phyloP scores from a whole-genome alignment of 2,329 filamentous ascomycete species.

The Chalaropsis thielavioides region DNA sequence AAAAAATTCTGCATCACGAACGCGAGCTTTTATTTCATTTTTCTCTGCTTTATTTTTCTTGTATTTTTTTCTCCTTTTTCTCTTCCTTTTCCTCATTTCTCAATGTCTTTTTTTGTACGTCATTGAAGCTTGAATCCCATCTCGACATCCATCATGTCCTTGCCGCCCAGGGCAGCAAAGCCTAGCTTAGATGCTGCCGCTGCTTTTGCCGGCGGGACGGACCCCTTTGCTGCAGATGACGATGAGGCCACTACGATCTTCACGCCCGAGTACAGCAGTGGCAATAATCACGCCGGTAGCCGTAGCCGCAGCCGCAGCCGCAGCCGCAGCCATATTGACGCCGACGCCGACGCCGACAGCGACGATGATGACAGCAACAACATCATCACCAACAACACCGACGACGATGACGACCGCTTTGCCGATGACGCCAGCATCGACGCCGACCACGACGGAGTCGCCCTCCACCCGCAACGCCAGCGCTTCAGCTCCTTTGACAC shows the following conservation, averaged over 20 bases:
- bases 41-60: neutral
- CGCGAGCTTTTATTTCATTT: neutral
- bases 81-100: neutral
- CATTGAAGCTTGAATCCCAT: neutral
- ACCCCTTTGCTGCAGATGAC: slow-evolving; percentile 8
- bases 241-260: neutral
- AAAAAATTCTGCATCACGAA: neutral
- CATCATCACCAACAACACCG: neutral
- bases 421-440: slow-evolving; percentile 13
- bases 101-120: neutral
- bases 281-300: no score
- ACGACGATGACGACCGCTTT: slow-evolving; percentile 7
- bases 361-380: neutral
- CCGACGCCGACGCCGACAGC: neutral
- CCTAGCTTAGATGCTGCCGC: slow-evolving; percentile 14
- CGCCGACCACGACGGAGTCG: neutral
- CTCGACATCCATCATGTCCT: slow-evolving; percentile 9
- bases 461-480: slow-evolving; percentile 31
- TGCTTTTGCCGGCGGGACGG: slow-evolving; percentile 16
- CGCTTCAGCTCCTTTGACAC: slow-evolving; percentile 75
- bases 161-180: slow-evolving; percentile 10
- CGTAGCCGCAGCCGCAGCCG: neutral
- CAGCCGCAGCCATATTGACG: no score
- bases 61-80: neutral
- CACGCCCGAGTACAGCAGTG: neutral